Evolutionary conservation across 129 eudicot species (phyloP).

Genomic region (Smallanthus sonchifolius): DNA sequence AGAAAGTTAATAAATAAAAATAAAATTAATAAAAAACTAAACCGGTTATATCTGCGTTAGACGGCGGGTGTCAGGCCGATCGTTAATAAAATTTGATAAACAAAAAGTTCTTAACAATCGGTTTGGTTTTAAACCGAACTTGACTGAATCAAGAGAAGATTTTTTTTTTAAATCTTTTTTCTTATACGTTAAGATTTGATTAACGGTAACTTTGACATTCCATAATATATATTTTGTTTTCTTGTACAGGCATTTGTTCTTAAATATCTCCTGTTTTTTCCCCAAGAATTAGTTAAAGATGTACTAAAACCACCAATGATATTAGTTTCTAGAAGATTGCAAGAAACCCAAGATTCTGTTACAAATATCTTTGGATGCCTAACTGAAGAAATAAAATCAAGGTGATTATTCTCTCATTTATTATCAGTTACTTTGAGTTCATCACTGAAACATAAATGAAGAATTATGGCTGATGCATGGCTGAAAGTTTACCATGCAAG

Average conservation of each 20-base stretch:
- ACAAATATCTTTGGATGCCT: conserved; percentile 59
- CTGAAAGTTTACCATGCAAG: neutral
- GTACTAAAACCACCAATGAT: conserved; percentile 30
- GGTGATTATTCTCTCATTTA: conserved; percentile 41
- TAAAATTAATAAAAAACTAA: no score
- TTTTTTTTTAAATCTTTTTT: neutral
- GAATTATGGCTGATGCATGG: neutral
- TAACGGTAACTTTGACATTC: neutral
- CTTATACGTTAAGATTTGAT: neutral
- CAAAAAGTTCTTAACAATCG: neutral
- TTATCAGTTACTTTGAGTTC: conserved; percentile 3
- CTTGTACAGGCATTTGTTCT: conserved; percentile 90
- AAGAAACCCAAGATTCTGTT: conserved; percentile 34
- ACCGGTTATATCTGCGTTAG: no score
- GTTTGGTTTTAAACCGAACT: neutral
- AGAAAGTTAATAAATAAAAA: no score
- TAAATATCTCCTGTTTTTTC: conserved; percentile 64
- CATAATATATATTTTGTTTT: conserved; percentile 4
- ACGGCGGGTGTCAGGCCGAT: no score
- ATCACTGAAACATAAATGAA: neutral
- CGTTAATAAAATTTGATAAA: no score
- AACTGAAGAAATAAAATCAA: conserved; percentile 65
- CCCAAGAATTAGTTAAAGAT: conserved; percentile 46
- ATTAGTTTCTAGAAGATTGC: conserved; percentile 31
- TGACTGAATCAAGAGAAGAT: neutral